Evolutionary conservation across 2,329 filamentous ascomycete species (phyloP).

Genomic region (Xylaria multiplex): DNA sequence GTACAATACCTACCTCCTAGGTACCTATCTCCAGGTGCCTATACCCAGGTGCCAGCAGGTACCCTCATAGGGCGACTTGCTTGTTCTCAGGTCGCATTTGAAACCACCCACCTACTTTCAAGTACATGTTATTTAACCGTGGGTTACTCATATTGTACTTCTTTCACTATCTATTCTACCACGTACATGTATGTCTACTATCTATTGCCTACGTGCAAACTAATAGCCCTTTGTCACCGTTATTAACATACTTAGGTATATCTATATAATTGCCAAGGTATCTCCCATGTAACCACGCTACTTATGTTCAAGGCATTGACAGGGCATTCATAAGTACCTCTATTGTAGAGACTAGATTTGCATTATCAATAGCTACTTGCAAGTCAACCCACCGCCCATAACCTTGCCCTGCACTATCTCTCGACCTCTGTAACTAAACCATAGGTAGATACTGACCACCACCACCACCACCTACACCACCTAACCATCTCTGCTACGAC

Average conservation of each 20-base stretch:
- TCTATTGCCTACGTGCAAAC: too few relatives aligned
- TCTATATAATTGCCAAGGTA: neutral
- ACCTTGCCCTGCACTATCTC: constrained; percentile 17
- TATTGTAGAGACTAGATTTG: neutral
- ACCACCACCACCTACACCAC: neutral
- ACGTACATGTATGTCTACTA: too few relatives aligned
- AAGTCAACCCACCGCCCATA: neutral
- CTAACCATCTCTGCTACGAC: constrained; percentile 10
- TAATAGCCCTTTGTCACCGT: neutral
- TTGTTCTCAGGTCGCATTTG: neutral
- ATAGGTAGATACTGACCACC: too few relatives aligned
- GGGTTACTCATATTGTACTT: neutral
- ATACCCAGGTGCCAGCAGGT: too few relatives aligned
- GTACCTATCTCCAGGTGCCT: too few relatives aligned
- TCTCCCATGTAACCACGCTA: neutral
- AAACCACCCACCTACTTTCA: neutral
- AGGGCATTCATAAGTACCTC: neutral
- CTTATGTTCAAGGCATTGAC: neutral
- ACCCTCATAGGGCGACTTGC: too few relatives aligned
- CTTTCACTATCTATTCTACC: neutral
- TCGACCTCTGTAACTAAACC: neutral
- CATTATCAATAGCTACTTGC: neutral
- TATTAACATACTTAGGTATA: too few relatives aligned
- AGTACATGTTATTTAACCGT: neutral
- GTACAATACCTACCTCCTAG: too few relatives aligned